Base-by-base conservation (phyloP, 495 filamentous ascomycete species). In the Podospora appendiculata region DNA sequence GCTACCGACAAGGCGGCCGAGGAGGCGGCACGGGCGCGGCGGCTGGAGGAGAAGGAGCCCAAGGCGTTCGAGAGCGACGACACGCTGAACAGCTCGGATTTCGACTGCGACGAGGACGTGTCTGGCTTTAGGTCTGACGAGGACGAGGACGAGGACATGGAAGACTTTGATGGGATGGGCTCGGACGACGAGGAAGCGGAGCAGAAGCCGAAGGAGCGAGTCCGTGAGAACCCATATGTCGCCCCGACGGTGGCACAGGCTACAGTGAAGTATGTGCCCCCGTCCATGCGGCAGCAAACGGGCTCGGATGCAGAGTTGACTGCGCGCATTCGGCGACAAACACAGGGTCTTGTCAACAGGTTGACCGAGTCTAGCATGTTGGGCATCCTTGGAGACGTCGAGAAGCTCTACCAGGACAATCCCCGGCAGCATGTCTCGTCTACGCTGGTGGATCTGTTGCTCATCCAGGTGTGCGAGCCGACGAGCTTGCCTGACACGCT, bases 261-360 rank as follows among this genome's bases (percentile, higher is more conserved):
- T 18, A 59, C 63, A 16, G 60, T 63, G 59, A 71, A 95, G 81
- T 97, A 98, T 55, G 80, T 96, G 9, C 92, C 94, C 8, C 93
- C 92, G 9, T 93, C 89, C 9, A 71, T 93, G 33, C 83, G 92
- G 32, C 82, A 79, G 49, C 69, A 74, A 32, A 67, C 74, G 0
- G 71, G 78, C 10, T 81, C 81, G 1, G 83, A 87, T 46, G 73
- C 77, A 1, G 89, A 95, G 62, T 73, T 79, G 34, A 75, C 88
- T 8, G 74, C 76, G 6, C 82, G 85, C 17, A 68, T 98, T 41
- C 82, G 81, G 46, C 81, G 90, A 47, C 87, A 92, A 62, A 79
- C 86, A 13, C 89, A 96, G 57, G 93, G 93, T 64, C 76, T 93
- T 9, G 75, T 97, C 54, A 98, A 98, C 71, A 86, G 91, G 60